Evolutionary conservation across 2,329 filamentous ascomycete species (phyloP).

Genomic region (Microsporum audouinii): DNA sequence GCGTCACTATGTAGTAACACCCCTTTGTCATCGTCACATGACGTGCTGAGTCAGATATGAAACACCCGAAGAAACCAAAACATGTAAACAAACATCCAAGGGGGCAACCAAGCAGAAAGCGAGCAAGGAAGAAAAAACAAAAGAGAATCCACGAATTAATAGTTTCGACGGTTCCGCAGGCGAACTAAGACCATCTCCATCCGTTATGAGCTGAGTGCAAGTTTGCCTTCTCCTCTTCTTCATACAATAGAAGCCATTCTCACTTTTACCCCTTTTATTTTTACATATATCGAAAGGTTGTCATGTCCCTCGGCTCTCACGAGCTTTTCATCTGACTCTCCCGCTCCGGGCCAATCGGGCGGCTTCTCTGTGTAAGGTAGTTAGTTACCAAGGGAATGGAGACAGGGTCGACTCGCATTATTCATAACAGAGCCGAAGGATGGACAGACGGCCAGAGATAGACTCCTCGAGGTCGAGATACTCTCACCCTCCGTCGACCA

Average conservation of each 20-base stretch:
- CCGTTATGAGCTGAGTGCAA: neutral
- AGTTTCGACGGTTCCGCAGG: neutral
- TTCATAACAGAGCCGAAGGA: neutral
- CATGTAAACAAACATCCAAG: neutral
- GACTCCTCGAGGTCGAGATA: neutral
- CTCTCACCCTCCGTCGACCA: neutral
- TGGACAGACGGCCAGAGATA: neutral
- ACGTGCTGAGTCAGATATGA: neutral
- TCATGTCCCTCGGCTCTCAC: neutral
- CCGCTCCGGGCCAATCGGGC: neutral
- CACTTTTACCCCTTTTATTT: neutral
- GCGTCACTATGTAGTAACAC: neutral
- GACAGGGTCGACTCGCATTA: neutral
- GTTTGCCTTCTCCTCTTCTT: neutral
- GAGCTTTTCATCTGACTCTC: neutral
- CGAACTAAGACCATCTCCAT: neutral
- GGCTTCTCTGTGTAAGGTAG: neutral
- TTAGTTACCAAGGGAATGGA: neutral
- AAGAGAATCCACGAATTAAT: neutral
- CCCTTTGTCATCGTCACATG: neutral
- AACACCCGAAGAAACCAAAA: neutral
- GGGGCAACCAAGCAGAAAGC: neutral
- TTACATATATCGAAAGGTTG: neutral
- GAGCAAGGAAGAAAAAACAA: neutral
- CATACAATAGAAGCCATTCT: neutral